Percentiles rank a stretch among this genome's conserved stretches.
Evolutionary conservation across 2,329 filamentous ascomycete genomes (phyloP).

Genomic region (Cladosporium cucumerinum): DNA sequence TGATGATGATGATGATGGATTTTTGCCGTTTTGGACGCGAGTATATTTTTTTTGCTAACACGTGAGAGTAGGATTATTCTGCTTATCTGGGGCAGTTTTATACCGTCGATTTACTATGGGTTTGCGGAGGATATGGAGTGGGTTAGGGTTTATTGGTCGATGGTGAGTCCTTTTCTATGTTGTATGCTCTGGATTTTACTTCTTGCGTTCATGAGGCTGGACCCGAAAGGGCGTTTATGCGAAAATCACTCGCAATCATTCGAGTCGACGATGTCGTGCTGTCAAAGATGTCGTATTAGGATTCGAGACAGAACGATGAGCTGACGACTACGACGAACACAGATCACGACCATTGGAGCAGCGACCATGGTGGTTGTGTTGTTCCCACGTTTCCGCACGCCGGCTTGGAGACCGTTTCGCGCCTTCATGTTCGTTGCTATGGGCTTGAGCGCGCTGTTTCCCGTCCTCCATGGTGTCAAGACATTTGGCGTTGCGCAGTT

Average conservation of each 20-base stretch:
- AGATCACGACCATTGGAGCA: constrained; percentile 77
- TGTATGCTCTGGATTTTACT: no score
- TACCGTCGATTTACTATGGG: constrained; percentile 84
- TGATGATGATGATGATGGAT: no score
- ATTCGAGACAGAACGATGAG: neutral
- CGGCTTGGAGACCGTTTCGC: constrained; percentile 78
- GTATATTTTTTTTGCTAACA: constrained; percentile 51
- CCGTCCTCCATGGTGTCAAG: constrained; percentile 71
- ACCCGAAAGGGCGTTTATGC: neutral
- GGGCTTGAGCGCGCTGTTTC: constrained; percentile 78
- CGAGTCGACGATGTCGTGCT: neutral
- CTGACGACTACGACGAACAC: neutral
- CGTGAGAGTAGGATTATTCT: constrained; percentile 62
- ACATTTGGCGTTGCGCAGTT: constrained; percentile 66
- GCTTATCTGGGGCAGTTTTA: constrained; percentile 85
- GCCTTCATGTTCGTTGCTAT: constrained; percentile 84
- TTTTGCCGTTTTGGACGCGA: constrained; percentile 72
- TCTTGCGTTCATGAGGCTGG: neutral
- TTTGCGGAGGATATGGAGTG: constrained; percentile 68
- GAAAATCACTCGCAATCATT: neutral
- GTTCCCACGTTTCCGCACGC: constrained; percentile 78
- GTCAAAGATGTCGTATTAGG: neutral
- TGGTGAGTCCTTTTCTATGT: constrained; percentile 51
- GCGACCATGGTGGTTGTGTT: constrained; percentile 75
- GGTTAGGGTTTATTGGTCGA: constrained; percentile 68